Base-by-base conservation (phyloP, 371 early-diverging fungal species). In the Mortierella sp. region DNA sequence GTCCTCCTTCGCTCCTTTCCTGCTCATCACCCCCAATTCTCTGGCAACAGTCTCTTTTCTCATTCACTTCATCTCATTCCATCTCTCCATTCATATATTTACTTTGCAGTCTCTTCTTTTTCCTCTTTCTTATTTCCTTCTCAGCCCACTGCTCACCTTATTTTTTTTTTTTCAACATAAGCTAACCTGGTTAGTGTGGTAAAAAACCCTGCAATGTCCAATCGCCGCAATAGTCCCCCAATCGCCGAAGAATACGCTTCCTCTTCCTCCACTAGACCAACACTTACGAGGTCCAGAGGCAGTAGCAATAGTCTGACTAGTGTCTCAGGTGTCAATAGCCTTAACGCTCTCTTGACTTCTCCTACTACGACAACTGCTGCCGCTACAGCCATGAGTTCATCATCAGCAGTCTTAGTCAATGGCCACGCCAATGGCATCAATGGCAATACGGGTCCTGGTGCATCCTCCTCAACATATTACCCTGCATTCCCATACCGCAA, bases 401-500 rank as follows among this genome's bases (percentile, higher is more conserved):
- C 77, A 1, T 66, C 77, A 21, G 68, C 73, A 6, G 73, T 72
- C 57, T 66, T 72, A 11, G 65, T 69, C 61, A 60, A 48, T 22
- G 59, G 60, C 9, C 48, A 60, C 36, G 38, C 7, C 40, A 72
- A 43, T 38, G 67, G 62, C 53, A 60, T n/a, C 47, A 72, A 43
- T 58, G 67, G 62, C 61, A 52, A 33, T n/a, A 52, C 45, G 19
- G 58, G 41, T 43, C 59, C 60, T 11, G 28, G 43, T 4, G 40
- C 74, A 1, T 16, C 75, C 1, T 43, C 77, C n/a, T 72, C 77
- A 41, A 68, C 73, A 4, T 69, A 68, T 19, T 77, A 69, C 43
- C 77, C 77, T 50, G 60, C 73, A 16, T 72, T 72, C 47, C 77
- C 77, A 32, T 43, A 45, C 61, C 72, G 77, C 7, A 77, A 72